phyloP scores from a whole-genome alignment of 2,329 filamentous ascomycete genomes.

The Penicillium polonicum region DNA sequence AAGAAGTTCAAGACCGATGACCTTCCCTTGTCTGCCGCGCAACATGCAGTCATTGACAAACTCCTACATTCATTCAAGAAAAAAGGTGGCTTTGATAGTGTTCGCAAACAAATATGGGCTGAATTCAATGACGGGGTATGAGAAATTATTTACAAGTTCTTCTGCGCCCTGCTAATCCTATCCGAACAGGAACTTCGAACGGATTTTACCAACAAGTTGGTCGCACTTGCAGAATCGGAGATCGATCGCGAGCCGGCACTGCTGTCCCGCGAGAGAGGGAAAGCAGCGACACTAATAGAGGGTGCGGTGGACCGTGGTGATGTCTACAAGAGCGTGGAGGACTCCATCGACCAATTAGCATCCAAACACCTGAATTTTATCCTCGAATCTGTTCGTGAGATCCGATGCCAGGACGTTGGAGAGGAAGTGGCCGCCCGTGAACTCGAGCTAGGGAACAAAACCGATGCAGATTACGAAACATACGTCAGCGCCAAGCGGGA shows the following conservation, averaged over 20 bases:
- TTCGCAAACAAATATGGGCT: constrained; percentile 61
- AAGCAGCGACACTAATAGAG: constrained; percentile 63
- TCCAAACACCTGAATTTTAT: constrained; percentile 55
- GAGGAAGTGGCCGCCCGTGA: constrained; percentile 56
- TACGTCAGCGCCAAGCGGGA: constrained; percentile 54
- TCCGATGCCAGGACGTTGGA: constrained; percentile 59
- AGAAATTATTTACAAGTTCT: constrained; percentile 1
- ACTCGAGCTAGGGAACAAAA: constrained; percentile 55
- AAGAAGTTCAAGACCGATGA: constrained; percentile 61
- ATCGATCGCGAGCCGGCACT: constrained; percentile 63
- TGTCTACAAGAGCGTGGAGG: constrained; percentile 59
- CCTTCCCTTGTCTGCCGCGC: constrained; percentile 58
- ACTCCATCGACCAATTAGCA: constrained; percentile 55
- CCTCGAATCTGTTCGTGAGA: constrained; percentile 55
- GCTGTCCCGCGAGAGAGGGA: constrained; percentile 60
- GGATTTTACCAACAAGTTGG: constrained; percentile 52
- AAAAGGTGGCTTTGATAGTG: constrained; percentile 63
- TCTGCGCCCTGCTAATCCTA: constrained; percentile 10
- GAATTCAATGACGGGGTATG: constrained; percentile 57
- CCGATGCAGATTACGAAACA: constrained; percentile 59
- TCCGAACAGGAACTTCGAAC: constrained; percentile 51
- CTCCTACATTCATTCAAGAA: constrained; percentile 65
- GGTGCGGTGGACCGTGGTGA: constrained; percentile 63
- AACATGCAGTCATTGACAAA: constrained; percentile 59
- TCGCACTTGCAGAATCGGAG: constrained; percentile 58